These are phyloP conservation scores for Mycena vitilis DNA, from an alignment of 768 basidiomycete genomes.

Conservation along the genomic window DNA sequence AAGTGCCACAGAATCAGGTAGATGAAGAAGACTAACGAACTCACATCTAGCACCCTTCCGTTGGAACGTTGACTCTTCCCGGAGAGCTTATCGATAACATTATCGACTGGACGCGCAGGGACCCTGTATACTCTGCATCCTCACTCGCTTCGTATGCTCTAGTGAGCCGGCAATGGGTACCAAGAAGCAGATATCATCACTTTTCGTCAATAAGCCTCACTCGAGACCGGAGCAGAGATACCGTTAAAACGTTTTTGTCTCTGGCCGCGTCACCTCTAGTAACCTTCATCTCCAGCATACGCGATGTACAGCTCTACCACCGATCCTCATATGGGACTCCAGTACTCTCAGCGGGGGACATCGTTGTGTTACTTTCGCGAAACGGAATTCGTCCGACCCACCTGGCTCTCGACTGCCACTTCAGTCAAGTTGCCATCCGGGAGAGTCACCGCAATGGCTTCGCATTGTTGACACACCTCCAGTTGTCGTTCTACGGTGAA, in stretches of 20 bases:
- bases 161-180: conserved; percentile 20
- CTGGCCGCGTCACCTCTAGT: conserved; percentile 15
- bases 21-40: neutral
- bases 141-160: conserved; percentile 18
- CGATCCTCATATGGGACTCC: conserved; percentile 16
- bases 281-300: conserved; percentile 14
- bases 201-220: conserved; percentile 14
- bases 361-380: neutral
- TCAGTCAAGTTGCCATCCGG: conserved; percentile 7
- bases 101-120: conserved; percentile 3
- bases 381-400: neutral
- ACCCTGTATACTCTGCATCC: neutral
- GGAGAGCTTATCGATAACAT: conserved; percentile 27
- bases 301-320: conserved; percentile 13
- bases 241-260: conserved; percentile 12
- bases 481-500: neutral
- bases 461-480: conserved; percentile 12
- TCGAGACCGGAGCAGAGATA: conserved; percentile 12
- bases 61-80: conserved; percentile 14
- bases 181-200: conserved; percentile 19
- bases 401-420: conserved; percentile 19
- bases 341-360: conserved; percentile 24
- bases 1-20: neutral
- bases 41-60: neutral
- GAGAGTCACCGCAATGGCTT: neutral